These are phyloP conservation scores for Lactarius hatsudake DNA, from an alignment of 768 basidiomycete species.

Conservation along the genomic window DNA sequence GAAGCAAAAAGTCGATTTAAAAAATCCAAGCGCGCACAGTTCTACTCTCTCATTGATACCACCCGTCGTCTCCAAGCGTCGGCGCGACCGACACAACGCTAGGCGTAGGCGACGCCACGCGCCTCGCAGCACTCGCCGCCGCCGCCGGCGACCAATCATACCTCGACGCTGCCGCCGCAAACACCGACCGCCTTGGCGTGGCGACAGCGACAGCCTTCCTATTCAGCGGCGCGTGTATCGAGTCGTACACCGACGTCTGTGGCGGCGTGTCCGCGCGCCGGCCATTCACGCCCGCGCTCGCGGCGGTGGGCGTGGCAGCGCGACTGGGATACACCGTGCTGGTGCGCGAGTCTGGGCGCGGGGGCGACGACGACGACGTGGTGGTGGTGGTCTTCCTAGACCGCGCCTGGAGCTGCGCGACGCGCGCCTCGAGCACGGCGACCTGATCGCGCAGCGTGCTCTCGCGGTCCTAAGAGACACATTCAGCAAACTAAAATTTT, in stretches of 20 bases:
- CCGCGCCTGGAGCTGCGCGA: slow-evolving; percentile 53
- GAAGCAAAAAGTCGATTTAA: too few species aligned
- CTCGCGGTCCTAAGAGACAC: slow-evolving; percentile 75
- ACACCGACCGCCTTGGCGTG: slow-evolving; percentile 36
- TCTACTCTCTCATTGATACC: slow-evolving; percentile 72
- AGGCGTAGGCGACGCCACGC: slow-evolving; percentile 66
- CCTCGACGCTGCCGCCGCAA: slow-evolving; percentile 27
- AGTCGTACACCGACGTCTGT: slow-evolving; percentile 65
- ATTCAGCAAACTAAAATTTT: too few species aligned
- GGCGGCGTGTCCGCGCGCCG: slow-evolving; percentile 50
- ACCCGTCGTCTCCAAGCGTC: slow-evolving; percentile 71
- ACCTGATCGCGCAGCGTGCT: slow-evolving; percentile 66
- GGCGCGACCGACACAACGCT: slow-evolving; percentile 73
- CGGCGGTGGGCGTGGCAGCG: slow-evolving; percentile 45
- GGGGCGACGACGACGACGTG: slow-evolving; percentile 40
- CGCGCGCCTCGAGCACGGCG: slow-evolving; percentile 56
- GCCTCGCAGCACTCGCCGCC: slow-evolving; percentile 34
- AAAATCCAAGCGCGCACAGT: too few species aligned
- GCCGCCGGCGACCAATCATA: slow-evolving; percentile 28
- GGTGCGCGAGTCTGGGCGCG: slow-evolving; percentile 73
- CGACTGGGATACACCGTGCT: slow-evolving; percentile 60
- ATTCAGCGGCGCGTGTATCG: slow-evolving; percentile 50
- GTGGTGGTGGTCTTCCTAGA: slow-evolving; percentile 32
- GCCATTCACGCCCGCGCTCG: slow-evolving; percentile 35
- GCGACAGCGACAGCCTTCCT: slow-evolving; percentile 9